These are phyloP conservation scores for Silene uniflora DNA, from an alignment of 148 eudicot genomes.

Conservation along the genomic window DNA sequence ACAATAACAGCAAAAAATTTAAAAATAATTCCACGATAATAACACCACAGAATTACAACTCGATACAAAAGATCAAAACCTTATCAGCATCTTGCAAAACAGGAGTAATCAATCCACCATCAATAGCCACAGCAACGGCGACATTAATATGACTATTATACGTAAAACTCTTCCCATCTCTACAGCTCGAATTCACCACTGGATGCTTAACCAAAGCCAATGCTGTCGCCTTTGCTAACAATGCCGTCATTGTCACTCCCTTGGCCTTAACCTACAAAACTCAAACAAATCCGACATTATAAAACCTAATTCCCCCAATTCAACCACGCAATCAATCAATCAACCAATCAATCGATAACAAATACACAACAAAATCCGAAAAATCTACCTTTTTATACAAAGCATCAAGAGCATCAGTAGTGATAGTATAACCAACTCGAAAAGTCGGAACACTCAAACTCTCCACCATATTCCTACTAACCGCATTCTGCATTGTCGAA, in stretches of 20 bases:
- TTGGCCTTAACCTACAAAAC: constrained; percentile 64
- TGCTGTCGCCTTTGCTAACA: constrained; percentile 93
- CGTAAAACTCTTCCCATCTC: constrained; percentile 97
- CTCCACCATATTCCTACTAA: constrained; percentile 88
- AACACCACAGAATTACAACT: background rate
- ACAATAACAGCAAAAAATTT: constrained; percentile 8
- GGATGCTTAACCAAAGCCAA: constrained; percentile 85
- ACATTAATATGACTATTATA: constrained; percentile 82
- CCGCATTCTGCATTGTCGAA: constrained; percentile 91
- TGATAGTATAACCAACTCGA: constrained; percentile 82
- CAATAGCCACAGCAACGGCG: constrained; percentile 92
- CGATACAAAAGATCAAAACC: constrained; percentile 30
- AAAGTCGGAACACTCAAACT: constrained; percentile 89
- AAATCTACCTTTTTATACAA: constrained; percentile 78
- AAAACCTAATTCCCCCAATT: background rate
- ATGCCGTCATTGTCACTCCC: constrained; percentile 96
- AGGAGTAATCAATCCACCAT: constrained; percentile 83
- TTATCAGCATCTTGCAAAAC: constrained; percentile 82
- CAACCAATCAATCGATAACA: background rate
- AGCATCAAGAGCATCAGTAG: constrained; percentile 86
- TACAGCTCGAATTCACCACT: constrained; percentile 89
- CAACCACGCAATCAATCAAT: constrained; percentile 8
- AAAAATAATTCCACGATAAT: constrained; percentile 1
- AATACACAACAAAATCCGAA: background rate
- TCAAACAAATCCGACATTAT: background rate